These are phyloP conservation scores for Lenzites betulinus DNA, from an alignment of 768 basidiomycete species.

Conservation along the genomic window DNA sequence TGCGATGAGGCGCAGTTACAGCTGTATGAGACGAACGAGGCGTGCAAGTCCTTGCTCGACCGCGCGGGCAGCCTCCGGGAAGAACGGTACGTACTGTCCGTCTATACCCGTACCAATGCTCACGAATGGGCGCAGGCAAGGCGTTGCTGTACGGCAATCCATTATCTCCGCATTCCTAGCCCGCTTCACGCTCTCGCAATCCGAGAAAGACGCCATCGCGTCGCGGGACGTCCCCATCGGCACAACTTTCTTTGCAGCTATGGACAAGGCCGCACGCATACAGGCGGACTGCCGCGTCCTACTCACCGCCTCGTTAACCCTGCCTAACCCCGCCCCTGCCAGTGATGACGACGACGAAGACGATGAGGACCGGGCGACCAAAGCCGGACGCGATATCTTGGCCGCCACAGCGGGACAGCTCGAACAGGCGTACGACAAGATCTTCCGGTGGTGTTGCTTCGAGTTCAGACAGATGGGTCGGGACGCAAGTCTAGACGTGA, in stretches of 20 bases:
- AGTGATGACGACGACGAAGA: neutral
- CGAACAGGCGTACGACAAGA: constrained; percentile 89
- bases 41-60: constrained; percentile 79
- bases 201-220: constrained; percentile 72
- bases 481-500: constrained; percentile 74
- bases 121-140: constrained; percentile 47
- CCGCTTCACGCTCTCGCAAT: constrained; percentile 80
- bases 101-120: neutral
- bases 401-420: constrained; percentile 75
- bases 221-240: constrained; percentile 81
- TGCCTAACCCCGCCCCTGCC: neutral
- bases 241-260: constrained; percentile 73
- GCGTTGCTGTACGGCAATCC: constrained; percentile 68
- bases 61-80: constrained; percentile 75
- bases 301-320: constrained; percentile 48
- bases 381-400: constrained; percentile 83
- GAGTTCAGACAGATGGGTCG: constrained; percentile 82
- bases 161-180: constrained; percentile 80
- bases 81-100: constrained; percentile 55
- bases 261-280: constrained; percentile 86
- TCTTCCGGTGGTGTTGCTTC: constrained; percentile 80
- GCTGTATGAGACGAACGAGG: constrained; percentile 70
- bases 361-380: constrained; percentile 17
- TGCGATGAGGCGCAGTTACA: constrained; percentile 86
- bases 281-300: constrained; percentile 83